Evolutionary conservation across 768 basidiomycete genomes (phyloP).

Genomic region (Tricholoma sp.): DNA sequence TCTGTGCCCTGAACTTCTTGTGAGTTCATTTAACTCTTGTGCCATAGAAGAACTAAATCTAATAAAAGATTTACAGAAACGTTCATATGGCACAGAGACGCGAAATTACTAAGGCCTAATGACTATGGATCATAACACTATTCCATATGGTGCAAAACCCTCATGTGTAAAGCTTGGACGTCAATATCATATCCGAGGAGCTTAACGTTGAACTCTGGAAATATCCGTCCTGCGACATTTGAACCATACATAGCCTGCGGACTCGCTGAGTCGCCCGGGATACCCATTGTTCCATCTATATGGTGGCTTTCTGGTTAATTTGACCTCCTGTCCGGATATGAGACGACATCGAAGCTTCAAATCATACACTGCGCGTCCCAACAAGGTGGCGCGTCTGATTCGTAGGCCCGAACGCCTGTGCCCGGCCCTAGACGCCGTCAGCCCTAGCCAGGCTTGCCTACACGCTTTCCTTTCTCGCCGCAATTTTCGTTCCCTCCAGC

Average conservation of each 20-base stretch:
- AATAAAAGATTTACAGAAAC: neutral
- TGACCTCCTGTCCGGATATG: neutral
- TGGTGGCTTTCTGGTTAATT: constrained; percentile 1
- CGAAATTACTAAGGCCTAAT: neutral
- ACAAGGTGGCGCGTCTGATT: neutral
- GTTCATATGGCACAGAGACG: neutral
- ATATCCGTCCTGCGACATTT: constrained; percentile 11
- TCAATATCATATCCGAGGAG: constrained; percentile 20
- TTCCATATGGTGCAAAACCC: constrained; percentile 6
- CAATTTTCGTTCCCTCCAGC: too few species aligned
- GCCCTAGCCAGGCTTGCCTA: too few species aligned
- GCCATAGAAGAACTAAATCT: neutral
- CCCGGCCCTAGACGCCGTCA: neutral
- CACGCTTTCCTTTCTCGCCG: too few species aligned
- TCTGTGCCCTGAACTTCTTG: neutral
- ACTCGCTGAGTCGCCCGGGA: neutral
- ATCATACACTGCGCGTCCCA: neutral
- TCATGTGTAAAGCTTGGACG: constrained; percentile 10
- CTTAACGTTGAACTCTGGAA: constrained; percentile 6
- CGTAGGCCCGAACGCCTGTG: neutral
- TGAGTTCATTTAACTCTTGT: neutral
- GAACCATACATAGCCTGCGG: neutral
- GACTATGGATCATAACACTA: constrained; percentile 9
- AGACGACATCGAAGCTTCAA: neutral
- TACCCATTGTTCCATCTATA: neutral